Evolutionary conservation across 257 asterid species (phyloP).

Genomic region (Plantago elongata): DNA sequence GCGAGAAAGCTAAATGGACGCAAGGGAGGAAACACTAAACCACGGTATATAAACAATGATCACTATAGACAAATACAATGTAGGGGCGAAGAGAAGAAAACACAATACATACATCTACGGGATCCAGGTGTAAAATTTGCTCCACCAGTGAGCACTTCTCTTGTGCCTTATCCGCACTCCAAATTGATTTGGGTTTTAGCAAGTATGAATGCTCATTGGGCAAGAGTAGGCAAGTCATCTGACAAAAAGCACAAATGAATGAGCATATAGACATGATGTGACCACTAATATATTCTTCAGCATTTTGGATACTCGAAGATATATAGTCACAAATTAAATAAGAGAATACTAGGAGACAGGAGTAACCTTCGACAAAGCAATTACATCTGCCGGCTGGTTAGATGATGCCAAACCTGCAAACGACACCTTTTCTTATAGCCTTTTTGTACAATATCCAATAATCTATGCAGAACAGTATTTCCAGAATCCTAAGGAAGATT

Average conservation of each 20-base stretch:
- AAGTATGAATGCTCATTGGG: conserved; percentile 57
- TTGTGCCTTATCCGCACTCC: conserved; percentile 67
- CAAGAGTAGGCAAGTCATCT: conserved; percentile 89
- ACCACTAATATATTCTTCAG: conserved; percentile 8
- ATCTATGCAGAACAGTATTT: conserved; percentile 12
- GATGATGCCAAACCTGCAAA: conserved; percentile 60
- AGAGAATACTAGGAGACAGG: conserved; percentile 12
- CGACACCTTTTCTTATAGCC: conserved; percentile 21
- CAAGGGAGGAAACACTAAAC: no score
- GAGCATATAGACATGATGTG: conserved; percentile 20
- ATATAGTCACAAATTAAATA: conserved; percentile 5
- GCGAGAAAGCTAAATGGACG: no score
- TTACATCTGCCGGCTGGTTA: conserved; percentile 62
- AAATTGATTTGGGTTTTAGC: conserved; percentile 70
- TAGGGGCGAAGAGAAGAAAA: conserved; percentile 7
- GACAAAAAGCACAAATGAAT: conserved; percentile 30
- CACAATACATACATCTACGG: conserved; percentile 62
- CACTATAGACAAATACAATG: background rate
- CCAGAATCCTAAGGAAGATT: background rate
- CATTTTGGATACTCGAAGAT: conserved; percentile 10
- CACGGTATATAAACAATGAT: no score
- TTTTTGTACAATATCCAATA: conserved; percentile 16
- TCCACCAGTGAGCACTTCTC: conserved; percentile 73
- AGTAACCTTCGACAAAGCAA: conserved; percentile 75
- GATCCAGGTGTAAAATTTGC: conserved; percentile 72